Percentiles rank a stretch among this genome's conserved stretches.
These are phyloP conservation scores for Kluyveromyces nonfermentans DNA, from an alignment of 805 yeast genomes.

Conservation along the genomic window DNA sequence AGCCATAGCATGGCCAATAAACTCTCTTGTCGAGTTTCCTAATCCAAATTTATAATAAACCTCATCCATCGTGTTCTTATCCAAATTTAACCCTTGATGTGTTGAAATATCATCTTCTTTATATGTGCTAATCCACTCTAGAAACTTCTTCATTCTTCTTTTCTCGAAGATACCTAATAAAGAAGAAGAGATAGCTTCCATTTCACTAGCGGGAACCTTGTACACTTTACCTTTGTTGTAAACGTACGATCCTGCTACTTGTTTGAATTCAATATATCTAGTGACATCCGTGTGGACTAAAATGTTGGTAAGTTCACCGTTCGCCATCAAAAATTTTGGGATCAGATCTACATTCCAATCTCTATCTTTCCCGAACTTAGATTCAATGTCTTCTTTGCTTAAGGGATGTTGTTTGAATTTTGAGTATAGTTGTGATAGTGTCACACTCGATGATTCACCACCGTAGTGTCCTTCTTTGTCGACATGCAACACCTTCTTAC, in stretches of 20 bases:
- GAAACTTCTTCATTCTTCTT: conserved; percentile 84
- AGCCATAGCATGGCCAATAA: conserved; percentile 98
- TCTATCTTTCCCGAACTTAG: conserved; percentile 76
- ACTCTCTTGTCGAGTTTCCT: conserved; percentile 88
- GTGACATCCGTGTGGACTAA: conserved; percentile 94
- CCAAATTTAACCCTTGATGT: conserved; percentile 79
- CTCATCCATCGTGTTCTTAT: conserved; percentile 83
- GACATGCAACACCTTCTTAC: conserved; percentile 92
- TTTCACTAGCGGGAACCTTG: conserved; percentile 87
- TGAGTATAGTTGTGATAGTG: conserved; percentile 55
- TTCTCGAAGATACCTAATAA: conserved; percentile 95
- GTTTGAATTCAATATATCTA: conserved; percentile 91
- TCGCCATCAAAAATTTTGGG: conserved; percentile 95
- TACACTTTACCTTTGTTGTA: conserved; percentile 81
- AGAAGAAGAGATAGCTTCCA: conserved; percentile 85
- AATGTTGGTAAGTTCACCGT: conserved; percentile 93
- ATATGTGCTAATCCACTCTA: conserved; percentile 79
- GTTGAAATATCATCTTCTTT: conserved; percentile 71
- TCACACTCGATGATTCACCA: conserved; percentile 80
- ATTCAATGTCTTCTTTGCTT: conserved; percentile 54
- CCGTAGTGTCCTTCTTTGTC: conserved; percentile 97
- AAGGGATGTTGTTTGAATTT: conserved; percentile 80
- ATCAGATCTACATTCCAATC: conserved; percentile 98
- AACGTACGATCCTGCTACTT: conserved; percentile 91
- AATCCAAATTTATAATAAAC: conserved; percentile 83